Conservation (phyloP, 2,329 filamentous ascomycete genomes). For the Stagonosporopsis vannaccii region DNA sequence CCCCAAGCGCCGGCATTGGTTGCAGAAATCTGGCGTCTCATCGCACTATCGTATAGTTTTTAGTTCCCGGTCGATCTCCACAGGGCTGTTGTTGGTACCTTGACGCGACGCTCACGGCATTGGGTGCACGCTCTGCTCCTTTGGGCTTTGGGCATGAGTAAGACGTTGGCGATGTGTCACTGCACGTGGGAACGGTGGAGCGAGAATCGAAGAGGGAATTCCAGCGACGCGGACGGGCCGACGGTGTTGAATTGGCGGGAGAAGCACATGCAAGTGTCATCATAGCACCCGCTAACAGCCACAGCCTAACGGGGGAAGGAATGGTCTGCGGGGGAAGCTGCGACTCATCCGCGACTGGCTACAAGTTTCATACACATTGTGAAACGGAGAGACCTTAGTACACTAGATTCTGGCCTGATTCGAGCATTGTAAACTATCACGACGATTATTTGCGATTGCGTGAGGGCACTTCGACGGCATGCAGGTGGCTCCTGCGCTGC, state of each 20-base stretch:
- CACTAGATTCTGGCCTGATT: not conserved
- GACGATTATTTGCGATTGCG: not conserved
- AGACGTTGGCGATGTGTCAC: slow-evolving; percentile 14
- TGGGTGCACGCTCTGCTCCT: slow-evolving; percentile 45
- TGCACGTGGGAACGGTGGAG: slow-evolving; percentile 16
- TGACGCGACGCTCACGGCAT: slow-evolving; percentile 46
- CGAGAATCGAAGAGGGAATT: slow-evolving; percentile 25
- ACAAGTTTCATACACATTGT: slow-evolving; percentile 6
- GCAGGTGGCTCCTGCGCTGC: not conserved
- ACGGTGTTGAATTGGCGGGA: slow-evolving; percentile 13
- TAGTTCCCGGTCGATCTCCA: slow-evolving; percentile 20
- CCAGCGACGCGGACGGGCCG: slow-evolving; percentile 19
- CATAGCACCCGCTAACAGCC: slow-evolving; percentile 19
- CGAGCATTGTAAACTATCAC: not conserved
- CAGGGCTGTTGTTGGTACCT: slow-evolving; percentile 29
- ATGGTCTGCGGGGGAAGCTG: slow-evolving; percentile 7
- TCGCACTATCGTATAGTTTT: slow-evolving; percentile 36
- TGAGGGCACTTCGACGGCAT: not conserved
- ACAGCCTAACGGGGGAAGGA: slow-evolving; percentile 11
- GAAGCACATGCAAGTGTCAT: slow-evolving; percentile 19
- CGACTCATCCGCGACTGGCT: slow-evolving; percentile 6
- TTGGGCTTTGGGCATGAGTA: slow-evolving; percentile 36
- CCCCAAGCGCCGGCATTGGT: slow-evolving; percentile 39
- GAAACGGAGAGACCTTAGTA: not conserved
- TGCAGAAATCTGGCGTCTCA: slow-evolving; percentile 40